Base-by-base conservation (phyloP, 257 asterid species). In the Coffea canephora region DNA sequence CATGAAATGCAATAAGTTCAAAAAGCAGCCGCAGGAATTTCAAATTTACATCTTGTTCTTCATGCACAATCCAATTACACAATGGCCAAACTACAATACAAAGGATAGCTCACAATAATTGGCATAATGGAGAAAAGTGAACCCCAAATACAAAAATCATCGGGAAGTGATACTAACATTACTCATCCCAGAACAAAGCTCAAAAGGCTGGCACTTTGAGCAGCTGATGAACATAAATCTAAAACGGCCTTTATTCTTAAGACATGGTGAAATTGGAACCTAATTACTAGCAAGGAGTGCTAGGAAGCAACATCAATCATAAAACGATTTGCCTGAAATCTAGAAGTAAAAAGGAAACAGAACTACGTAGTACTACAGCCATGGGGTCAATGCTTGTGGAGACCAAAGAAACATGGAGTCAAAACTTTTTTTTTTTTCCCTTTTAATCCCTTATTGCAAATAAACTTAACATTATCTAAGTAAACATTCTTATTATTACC, bases 11-110 rank as follows among this genome's bases (percentile, higher is more conserved):
- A 21, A 36, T 18, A 78, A 18, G 48, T 21, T 27, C 67, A 50
- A 21, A 46, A 46, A 11, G 23, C 10, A 18, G 41, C 8, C 34
- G 43, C 80, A 77, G 15, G 64, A 15, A 43, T 14, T 59, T 52
- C 18, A 76, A n/a, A 62, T 25, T 6, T 23, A 25, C 4, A 61
- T 25, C 8, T 57, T 39, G 14, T 4, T 78, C 46, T 69, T 31
- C 52, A 78, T 39, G 62, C 12, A 52, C 69, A 57, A 71, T 69
- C 70, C n/a, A 74, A 50, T 49, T 54, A 71, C 69, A 77, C 43
- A 76, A 77, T 55, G 18, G 23, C 71, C 71, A 77, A 52, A 64
- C 59, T 12, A 39, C 49, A 50, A 6, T 54, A 49, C 21, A 54
- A 74, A 36, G 54, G 72, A 49, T n/a, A 69, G 14, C 16, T 8